Evolutionary conservation across 2,329 filamentous ascomycete species (phyloP).

Genomic region (Aspergillus hortae): DNA sequence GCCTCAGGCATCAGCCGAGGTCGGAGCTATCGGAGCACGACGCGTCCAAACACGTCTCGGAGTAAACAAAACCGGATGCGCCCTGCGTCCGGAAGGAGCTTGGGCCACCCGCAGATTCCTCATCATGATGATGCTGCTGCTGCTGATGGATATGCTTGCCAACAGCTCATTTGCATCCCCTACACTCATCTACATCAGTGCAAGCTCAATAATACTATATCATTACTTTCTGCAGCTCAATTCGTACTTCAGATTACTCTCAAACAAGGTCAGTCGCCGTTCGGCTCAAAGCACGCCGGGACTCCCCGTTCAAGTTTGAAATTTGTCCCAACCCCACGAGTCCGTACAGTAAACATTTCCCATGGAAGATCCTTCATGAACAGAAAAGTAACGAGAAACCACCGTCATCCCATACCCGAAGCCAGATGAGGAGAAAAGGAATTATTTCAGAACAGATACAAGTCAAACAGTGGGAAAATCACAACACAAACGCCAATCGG

Average conservation of each 20-base stretch:
- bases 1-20: slow-evolving; percentile 13
- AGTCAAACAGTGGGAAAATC: slow-evolving; percentile 29
- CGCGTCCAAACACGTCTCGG: slow-evolving; percentile 14
- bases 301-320: slow-evolving; percentile 25
- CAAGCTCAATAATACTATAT: not conserved
- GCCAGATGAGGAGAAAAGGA: slow-evolving; percentile 30
- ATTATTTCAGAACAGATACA: slow-evolving; percentile 28
- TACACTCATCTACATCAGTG: too few relatives aligned
- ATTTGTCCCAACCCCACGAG: slow-evolving; percentile 22
- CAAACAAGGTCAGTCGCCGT: slow-evolving; percentile 16
- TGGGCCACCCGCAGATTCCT: slow-evolving; percentile 13
- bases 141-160: not conserved
- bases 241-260: slow-evolving; percentile 18
- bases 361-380: slow-evolving; percentile 29
- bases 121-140: not conserved
- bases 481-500: slow-evolving; percentile 34
- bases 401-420: slow-evolving; percentile 30
- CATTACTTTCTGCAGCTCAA: slow-evolving; percentile 12
- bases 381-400: slow-evolving; percentile 28
- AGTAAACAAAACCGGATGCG: slow-evolving; percentile 18
- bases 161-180: not conserved
- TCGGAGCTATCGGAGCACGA: slow-evolving; percentile 18
- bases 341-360: slow-evolving; percentile 28
- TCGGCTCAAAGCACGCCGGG: slow-evolving; percentile 15
- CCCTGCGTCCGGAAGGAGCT: slow-evolving; percentile 18